Evolutionary conservation across 1,284 basidiomycete species (phyloP).

Genomic region (Cutaneotrichosporon cutaneum): DNA sequence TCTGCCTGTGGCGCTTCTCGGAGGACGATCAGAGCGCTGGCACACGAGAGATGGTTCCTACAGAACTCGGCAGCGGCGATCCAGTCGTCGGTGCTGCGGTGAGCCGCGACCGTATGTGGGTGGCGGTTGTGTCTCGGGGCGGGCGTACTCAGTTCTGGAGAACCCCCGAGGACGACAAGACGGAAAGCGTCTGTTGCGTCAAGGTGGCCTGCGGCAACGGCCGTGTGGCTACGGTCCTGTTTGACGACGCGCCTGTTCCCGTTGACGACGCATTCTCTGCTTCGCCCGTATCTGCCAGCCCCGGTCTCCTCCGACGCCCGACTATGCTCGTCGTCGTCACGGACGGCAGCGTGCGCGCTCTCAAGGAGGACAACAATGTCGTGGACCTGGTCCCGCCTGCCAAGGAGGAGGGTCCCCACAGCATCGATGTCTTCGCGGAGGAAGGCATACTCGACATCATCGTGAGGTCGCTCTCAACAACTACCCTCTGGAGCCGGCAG

Average conservation of each 20-base stretch:
- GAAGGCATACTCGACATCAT: slow-evolving; percentile 11
- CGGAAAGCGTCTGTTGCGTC: slow-evolving; percentile 8
- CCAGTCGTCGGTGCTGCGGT: slow-evolving; percentile 32
- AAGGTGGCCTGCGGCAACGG: slow-evolving; percentile 2
- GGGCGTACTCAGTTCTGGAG: slow-evolving; percentile 21
- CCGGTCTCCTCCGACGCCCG: slow-evolving; percentile 7
- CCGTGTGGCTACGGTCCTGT: slow-evolving; percentile 11
- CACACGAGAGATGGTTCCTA: slow-evolving; percentile 30
- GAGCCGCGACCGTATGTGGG: slow-evolving; percentile 13
- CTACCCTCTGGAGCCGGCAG: slow-evolving; percentile 20
- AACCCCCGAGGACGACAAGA: slow-evolving; percentile 20
- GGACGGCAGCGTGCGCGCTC: slow-evolving; percentile 19
- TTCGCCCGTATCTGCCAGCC: slow-evolving; percentile 4
- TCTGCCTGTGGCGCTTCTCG: slow-evolving; percentile 45
- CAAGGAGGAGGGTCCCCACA: slow-evolving; percentile 1
- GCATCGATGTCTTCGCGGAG: slow-evolving; percentile 15
- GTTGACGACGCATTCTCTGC: slow-evolving; percentile 25
- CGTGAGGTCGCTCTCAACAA: slow-evolving; percentile 6
- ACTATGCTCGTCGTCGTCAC: slow-evolving; percentile 19
- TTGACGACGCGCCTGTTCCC: slow-evolving; percentile 12
- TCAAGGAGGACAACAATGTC: slow-evolving; percentile 10
- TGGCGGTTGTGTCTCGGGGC: slow-evolving; percentile 17
- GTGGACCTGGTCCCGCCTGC: slow-evolving; percentile 17
- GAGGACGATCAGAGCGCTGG: slow-evolving; percentile 26
- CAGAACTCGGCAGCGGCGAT: slow-evolving; percentile 21